Evolutionary conservation across 306 rosid genomes (phyloP).

Genomic region (Vigna reflexopilosa): DNA sequence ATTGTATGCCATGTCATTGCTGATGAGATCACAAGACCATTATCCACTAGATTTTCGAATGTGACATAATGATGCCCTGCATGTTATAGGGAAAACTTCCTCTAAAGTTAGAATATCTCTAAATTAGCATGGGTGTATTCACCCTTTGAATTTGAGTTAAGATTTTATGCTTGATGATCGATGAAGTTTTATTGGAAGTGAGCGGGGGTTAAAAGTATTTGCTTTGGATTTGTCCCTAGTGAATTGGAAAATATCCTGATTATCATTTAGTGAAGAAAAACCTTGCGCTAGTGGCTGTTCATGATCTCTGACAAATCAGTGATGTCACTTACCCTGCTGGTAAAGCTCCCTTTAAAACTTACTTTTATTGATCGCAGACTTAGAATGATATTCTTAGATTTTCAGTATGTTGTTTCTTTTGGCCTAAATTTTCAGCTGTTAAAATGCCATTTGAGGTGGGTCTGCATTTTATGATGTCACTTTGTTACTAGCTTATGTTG

Average conservation of each 20-base stretch:
- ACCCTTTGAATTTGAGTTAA: background rate
- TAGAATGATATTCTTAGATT: conserved; percentile 1
- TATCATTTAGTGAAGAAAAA: conserved; percentile 70
- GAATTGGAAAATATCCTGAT: conserved; percentile 71
- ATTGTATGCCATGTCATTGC: conserved; percentile 23
- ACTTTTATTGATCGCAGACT: background rate
- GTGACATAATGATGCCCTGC: conserved; percentile 4
- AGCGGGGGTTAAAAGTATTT: background rate
- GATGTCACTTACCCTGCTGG: conserved; percentile 71
- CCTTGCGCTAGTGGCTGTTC: conserved; percentile 55
- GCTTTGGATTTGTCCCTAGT: conserved; percentile 26
- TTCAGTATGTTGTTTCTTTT: background rate
- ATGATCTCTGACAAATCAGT: conserved; percentile 64
- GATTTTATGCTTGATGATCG: background rate
- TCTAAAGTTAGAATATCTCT: conserved; percentile 1
- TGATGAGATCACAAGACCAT: background rate
- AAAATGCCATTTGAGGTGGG: background rate
- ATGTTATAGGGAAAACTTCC: background rate
- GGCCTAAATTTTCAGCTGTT: background rate
- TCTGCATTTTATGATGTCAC: background rate
- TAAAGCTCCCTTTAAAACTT: conserved; percentile 31
- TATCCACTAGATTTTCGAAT: conserved; percentile 16
- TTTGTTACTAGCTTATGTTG: background rate
- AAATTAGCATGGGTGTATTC: background rate
- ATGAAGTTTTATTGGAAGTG: background rate